Conservation (phyloP, 306 rosid genomes). For the Cajanus cajan region DNA sequence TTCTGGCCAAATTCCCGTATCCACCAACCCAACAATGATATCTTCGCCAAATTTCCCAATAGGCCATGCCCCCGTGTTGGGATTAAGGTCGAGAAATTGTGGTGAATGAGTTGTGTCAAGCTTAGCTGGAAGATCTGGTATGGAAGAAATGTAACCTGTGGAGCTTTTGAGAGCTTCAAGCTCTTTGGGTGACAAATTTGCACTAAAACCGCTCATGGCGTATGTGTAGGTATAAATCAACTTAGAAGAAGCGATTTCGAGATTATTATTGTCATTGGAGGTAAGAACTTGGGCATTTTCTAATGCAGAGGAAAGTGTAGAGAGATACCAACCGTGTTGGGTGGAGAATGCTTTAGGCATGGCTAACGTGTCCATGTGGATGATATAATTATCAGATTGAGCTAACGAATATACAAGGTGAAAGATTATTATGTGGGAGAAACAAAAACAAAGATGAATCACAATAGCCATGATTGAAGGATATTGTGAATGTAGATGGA, state of each 20-base stretch:
- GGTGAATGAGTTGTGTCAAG: conserved; percentile 40
- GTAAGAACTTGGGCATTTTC: neutral
- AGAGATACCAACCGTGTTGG: conserved; percentile 53
- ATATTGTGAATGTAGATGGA: too few species aligned
- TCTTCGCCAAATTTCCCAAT: conserved; percentile 45
- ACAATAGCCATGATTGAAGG: too few species aligned
- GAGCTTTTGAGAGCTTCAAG: conserved; percentile 46
- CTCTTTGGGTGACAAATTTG: conserved; percentile 48
- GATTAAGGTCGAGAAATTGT: conserved; percentile 51
- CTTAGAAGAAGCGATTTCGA: conserved; percentile 19
- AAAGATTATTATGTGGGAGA: too few species aligned
- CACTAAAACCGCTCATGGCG: conserved; percentile 62
- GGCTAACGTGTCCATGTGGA: too few species aligned
- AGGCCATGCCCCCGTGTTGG: conserved; percentile 47
- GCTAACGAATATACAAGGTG: too few species aligned
- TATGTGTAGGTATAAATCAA: conserved; percentile 52
- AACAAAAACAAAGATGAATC: too few species aligned
- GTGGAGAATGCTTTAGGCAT: conserved; percentile 60
- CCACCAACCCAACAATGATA: conserved; percentile 35
- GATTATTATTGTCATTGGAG: neutral
- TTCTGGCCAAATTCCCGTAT: neutral
- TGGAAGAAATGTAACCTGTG: conserved; percentile 52
- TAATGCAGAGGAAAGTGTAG: conserved; percentile 40
- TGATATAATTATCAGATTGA: conserved; percentile 44
- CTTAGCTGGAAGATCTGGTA: conserved; percentile 35